Base-by-base conservation (phyloP, 352 stramenopile genomes). In the Peronospora tabacina region DNA sequence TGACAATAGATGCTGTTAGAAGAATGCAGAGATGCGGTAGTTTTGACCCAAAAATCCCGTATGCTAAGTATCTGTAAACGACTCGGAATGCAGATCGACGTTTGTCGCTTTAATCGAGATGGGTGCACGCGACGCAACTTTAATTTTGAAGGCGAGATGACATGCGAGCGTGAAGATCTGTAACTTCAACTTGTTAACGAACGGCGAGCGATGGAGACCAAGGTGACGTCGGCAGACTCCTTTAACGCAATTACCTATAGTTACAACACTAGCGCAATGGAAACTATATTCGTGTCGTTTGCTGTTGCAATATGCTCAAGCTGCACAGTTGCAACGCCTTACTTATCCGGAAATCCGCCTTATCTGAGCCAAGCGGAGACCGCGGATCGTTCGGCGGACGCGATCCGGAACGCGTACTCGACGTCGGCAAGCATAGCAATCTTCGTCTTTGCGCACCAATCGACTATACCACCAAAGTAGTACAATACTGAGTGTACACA, bases 381-480 rank as follows among this genome's bases (percentile, higher is more conserved):
- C 73, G 66, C n/a, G 53, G 33, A 19, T 75, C 66, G 30, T 55
- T 61, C 17, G 68, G 63, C 1, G 61, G 61, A 68, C 29, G 58
- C 54, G 8, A 57, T 42, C 30, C 43, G 46, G 19, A 49, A 61
- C 2, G 55, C 66, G 39, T 53, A 70, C 41, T 82, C 74, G 2
- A 66, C 55, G 17, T 85, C 74, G 2, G 48, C 58, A 15, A 70
- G 33, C 53, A 82, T 44, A 41, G 61, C 68, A 34, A 68, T 7
- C 58, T 85, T 85, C 3, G 76, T 73, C 22, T n/a, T 45, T 50
- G 24, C 64, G 63, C 11, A 90, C 75, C 8, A 88, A n/a, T 6
- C 66, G 63, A n/a, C 57, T 75, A 63, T 88, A 91, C 77, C 77
- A 89, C 49, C 51, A 75, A 15, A 91, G 59, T 41, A 73, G 57